A percentile compares a stretch with the other conserved stretches of the same genome.
phyloP scores from a whole-genome alignment of 1,284 basidiomycete species.

The Pseudozyma flocculosa region DNA sequence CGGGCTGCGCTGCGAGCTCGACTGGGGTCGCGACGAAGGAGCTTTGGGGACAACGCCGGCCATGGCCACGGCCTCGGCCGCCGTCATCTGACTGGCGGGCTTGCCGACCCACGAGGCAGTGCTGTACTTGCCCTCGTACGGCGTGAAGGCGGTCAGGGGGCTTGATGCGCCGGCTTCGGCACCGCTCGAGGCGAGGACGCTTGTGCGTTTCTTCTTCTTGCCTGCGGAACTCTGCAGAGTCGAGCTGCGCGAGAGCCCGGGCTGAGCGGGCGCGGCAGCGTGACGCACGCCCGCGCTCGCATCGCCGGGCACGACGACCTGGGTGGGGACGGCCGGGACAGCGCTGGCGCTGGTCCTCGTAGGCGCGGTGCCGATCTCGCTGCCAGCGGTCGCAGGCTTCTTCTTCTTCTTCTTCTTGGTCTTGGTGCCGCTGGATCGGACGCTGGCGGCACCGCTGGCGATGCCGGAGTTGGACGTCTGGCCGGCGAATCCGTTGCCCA shows the following conservation, averaged over 20 bases:
- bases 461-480: slow-evolving; percentile 4
- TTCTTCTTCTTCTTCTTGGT: slow-evolving; percentile 46
- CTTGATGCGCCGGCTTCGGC: slow-evolving; percentile 10
- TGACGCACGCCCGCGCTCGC: slow-evolving; percentile 23
- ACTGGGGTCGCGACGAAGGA: slow-evolving; percentile 9
- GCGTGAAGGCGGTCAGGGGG: slow-evolving; percentile 30
- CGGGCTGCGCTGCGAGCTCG: slow-evolving; percentile 2
- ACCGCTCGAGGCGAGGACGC: slow-evolving; percentile 11
- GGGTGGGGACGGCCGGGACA: neutral
- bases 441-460: slow-evolving; percentile 19
- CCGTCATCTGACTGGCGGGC: slow-evolving; percentile 32
- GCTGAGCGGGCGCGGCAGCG: slow-evolving; percentile 6
- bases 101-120: slow-evolving; percentile 42
- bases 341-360: slow-evolving; percentile 37
- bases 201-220: slow-evolving; percentile 40
- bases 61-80: slow-evolving; percentile 44
- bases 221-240: slow-evolving; percentile 28
- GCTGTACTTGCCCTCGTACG: slow-evolving; percentile 35
- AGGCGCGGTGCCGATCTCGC: slow-evolving; percentile 48
- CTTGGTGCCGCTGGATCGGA: slow-evolving; percentile 16
- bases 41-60: slow-evolving; percentile 38
- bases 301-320: slow-evolving; percentile 30
- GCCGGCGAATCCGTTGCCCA: slow-evolving; percentile 40
- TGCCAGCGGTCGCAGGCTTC: slow-evolving; percentile 36
- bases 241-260: slow-evolving; percentile 30